Base-by-base conservation (phyloP, 2,329 filamentous ascomycete species). In the Diaporthe humulicola region DNA sequence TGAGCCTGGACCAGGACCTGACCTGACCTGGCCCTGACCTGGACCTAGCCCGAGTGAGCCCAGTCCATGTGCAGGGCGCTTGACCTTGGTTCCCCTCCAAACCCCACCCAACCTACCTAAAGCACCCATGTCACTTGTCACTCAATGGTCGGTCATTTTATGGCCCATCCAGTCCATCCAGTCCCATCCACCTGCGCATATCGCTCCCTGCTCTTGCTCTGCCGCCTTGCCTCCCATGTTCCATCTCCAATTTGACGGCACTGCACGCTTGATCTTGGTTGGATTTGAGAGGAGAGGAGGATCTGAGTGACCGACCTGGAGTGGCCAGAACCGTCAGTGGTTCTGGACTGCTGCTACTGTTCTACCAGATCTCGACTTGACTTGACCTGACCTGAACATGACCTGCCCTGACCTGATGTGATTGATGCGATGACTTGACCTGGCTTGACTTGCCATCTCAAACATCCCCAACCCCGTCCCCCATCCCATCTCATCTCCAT, bases 401-500 rank as follows among this genome's bases (percentile, higher is more conserved):
- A n/a, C 33, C 15, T 60, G 57, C n/a, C 56, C 36, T 58, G 56
- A 38, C 56, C 25, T n/a, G n/a, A n/a, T n/a, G n/a, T n/a, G n/a
- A 3, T 22, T 52, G 22, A 25, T 52, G 48, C 6, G 48, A 22
- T 60, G 57, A n/a, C 36, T 28, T 56, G 54, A 3, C 54, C 19
- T 60, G 8, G 10, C 48, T 69, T 69, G 64, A 69, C 48, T 69
- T 69, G 64, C 64, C 64, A 69, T 69, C 64, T 69, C 64, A 69
- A 69, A 69, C 64, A 54, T 69, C 30, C 45, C 30, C 45, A 69
- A 54, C 45, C 64, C 64, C 64, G 33, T 36, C 28, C 42, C 58
- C 30, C 28, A 50, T 52, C 30, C 64, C 45, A 69, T 66, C 61
- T 50, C 40, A 66, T 50, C 42, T 36, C 42, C 42, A 66, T 50